Percentiles rank a stretch among this genome's conserved stretches.
These are phyloP conservation scores for Hyaloraphidium curvatum DNA, from an alignment of 192 early-diverging fungal genomes.

Conservation along the genomic window DNA sequence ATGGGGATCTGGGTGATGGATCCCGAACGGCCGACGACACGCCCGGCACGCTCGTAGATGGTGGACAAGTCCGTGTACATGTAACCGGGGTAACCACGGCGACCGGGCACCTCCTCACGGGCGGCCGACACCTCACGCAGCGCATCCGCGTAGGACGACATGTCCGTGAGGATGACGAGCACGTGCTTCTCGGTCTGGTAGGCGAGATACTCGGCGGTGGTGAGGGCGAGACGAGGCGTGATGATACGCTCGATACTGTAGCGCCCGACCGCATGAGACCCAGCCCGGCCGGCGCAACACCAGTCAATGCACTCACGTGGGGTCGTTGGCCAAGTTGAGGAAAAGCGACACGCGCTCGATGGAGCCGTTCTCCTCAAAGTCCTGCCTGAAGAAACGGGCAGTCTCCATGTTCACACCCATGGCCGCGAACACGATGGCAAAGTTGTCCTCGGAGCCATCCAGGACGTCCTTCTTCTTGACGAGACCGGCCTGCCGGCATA, in stretches of 20 bases:
- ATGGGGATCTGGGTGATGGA: slow-evolving; percentile 99
- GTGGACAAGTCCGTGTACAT: slow-evolving; percentile 99
- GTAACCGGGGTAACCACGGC: slow-evolving; percentile 98
- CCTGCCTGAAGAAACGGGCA: slow-evolving; percentile 98
- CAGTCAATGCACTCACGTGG: slow-evolving; percentile 38
- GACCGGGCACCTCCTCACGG: slow-evolving; percentile 97
- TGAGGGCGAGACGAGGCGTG: slow-evolving; percentile 92
- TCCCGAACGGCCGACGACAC: slow-evolving; percentile 90
- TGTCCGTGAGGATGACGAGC: slow-evolving; percentile 94
- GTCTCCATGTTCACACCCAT: slow-evolving; percentile 99
- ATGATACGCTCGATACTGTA: slow-evolving; percentile 94
- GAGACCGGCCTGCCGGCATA: slow-evolving; percentile 94
- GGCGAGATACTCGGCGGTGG: slow-evolving; percentile 97
- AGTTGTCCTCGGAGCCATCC: slow-evolving; percentile 96
- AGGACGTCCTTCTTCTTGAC: slow-evolving; percentile 88
- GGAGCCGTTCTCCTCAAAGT: slow-evolving; percentile 99
- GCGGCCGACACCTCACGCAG: slow-evolving; percentile 98
- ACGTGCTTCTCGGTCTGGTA: slow-evolving; percentile 99
- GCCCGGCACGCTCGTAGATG: slow-evolving; percentile 97
- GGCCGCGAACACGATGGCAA: slow-evolving; percentile 97
- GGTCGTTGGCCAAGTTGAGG: slow-evolving; percentile 98
- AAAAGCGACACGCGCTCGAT: slow-evolving; percentile 96
- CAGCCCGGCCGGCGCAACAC: neutral
- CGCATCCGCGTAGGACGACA: slow-evolving; percentile 98
- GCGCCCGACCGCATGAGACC: neutral